These are phyloP conservation scores for Biancaea sappan DNA, from an alignment of 306 rosid species.

Conservation along the genomic window DNA sequence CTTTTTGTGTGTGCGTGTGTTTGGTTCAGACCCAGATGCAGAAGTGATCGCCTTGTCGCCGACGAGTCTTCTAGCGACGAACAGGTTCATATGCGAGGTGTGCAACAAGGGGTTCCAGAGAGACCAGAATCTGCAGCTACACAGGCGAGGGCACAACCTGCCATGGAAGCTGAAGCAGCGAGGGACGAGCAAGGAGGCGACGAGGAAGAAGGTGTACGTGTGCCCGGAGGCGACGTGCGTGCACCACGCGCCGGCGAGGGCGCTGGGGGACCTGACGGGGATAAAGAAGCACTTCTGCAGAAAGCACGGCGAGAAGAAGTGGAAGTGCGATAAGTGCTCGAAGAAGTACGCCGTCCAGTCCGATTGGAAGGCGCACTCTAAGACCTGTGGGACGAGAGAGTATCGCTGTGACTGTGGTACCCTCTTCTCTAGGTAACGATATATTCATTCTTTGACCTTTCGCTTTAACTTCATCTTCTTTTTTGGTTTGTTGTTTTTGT, in stretches of 20 bases:
- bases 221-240: conserved; percentile 88
- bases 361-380: conserved; percentile 98
- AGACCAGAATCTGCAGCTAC: conserved; percentile 96
- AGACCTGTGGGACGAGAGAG: conserved; percentile 95
- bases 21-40: conserved; percentile 88
- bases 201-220: conserved; percentile 87
- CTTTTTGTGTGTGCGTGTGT: too few relatives aligned
- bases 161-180: conserved; percentile 99
- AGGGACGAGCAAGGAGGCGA: conserved; percentile 68
- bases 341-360: conserved; percentile 96
- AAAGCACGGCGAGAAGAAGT: conserved; percentile 97
- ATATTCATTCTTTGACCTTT: too few relatives aligned
- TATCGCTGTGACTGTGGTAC: conserved; percentile 99
- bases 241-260: conserved; percentile 91
- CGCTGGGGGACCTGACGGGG: conserved; percentile 92
- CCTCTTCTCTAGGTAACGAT: conserved; percentile 94
- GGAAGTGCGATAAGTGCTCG: conserved; percentile 97
- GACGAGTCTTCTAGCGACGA: conserved; percentile 76
- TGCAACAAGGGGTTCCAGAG: conserved; percentile 94
- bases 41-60: conserved; percentile 92
- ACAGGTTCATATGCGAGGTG: conserved; percentile 90
- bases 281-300: conserved; percentile 95
- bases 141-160: conserved; percentile 90
- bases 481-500: too few relatives aligned
- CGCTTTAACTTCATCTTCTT: not conserved